A percentile compares a stretch with the other conserved stretches of the same genome.
phyloP scores from a whole-genome alignment of 345 rosid genomes.

The Aquilaria sinensis region DNA sequence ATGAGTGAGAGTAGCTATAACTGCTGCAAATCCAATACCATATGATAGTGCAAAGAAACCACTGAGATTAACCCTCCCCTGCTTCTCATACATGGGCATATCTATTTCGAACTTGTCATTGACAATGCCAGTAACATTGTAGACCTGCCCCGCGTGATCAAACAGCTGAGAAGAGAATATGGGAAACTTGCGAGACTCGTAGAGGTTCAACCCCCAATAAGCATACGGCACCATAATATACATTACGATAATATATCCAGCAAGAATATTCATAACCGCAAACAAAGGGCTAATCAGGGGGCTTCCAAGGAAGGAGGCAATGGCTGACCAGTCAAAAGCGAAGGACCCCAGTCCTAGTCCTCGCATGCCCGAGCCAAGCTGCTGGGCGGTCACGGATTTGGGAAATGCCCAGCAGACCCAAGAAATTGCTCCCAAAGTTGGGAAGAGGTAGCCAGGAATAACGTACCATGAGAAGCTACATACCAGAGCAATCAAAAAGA shows the following conservation, averaged over 20 bases:
- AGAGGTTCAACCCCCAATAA: conserved; percentile 38
- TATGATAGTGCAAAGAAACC: conserved; percentile 42
- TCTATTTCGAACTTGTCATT: conserved; percentile 47
- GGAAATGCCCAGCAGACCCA: conserved; percentile 58
- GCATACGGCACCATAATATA: conserved; percentile 33
- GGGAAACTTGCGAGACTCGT: conserved; percentile 38
- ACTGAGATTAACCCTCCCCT: conserved; percentile 44
- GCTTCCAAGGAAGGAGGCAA: conserved; percentile 50
- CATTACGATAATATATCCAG: conserved; percentile 29
- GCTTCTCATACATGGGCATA: conserved; percentile 23
- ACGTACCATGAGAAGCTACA: conserved; percentile 64
- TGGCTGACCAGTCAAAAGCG: conserved; percentile 49
- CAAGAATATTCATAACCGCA: conserved; percentile 36
- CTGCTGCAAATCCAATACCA: conserved; percentile 59
- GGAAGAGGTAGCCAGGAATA: conserved; percentile 52
- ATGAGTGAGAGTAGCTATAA: conserved; percentile 42
- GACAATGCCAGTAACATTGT: conserved; percentile 42
- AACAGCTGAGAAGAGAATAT: conserved; percentile 49
- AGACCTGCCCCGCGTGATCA: conserved; percentile 29
- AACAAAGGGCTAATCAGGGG: conserved; percentile 59
- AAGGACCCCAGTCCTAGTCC: conserved; percentile 53
- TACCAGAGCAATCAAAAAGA: conserved; percentile 51
- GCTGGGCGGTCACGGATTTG: conserved; percentile 49
- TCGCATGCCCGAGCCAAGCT: conserved; percentile 47
- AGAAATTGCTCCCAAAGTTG: conserved; percentile 37